These are phyloP conservation scores for Aspergillus aculeatus DNA, from an alignment of 2,329 filamentous ascomycete genomes.

Conservation along the genomic window DNA sequence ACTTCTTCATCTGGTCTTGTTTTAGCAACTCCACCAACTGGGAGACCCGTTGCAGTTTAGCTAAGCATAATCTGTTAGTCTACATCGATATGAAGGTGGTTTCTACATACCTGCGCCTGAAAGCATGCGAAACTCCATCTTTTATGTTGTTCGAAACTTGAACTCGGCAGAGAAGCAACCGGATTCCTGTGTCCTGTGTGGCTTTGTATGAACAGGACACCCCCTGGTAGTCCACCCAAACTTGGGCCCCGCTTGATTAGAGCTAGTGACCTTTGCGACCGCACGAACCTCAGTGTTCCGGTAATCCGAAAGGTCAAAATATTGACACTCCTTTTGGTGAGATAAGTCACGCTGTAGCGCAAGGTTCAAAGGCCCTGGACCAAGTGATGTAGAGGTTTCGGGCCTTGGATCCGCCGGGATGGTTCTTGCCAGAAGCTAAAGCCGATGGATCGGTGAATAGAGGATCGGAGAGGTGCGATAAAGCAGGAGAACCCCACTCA, in stretches of 20 bases:
- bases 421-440: background rate
- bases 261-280: background rate
- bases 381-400: background rate
- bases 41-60: conserved; percentile 67
- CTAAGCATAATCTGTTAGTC: conserved; percentile 38
- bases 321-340: background rate
- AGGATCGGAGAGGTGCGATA: conserved; percentile 1
- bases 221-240: background rate
- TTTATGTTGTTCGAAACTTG: background rate
- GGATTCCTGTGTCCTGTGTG: background rate
- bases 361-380: conserved; percentile 3
- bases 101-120: conserved; percentile 28
- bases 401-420: background rate
- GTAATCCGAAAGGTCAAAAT: background rate
- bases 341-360: background rate
- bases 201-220: background rate
- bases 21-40: conserved; percentile 62
- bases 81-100: background rate
- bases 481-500: conserved; percentile 17
- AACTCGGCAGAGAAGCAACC: background rate
- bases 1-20: conserved; percentile 60
- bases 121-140: conserved; percentile 27
- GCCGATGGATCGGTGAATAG: background rate
- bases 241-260: background rate
- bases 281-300: background rate